phyloP scores from a whole-genome alignment of 2,329 filamentous ascomycete genomes.

The Ophiognomonia clavigignenti-juglandacearum region DNA sequence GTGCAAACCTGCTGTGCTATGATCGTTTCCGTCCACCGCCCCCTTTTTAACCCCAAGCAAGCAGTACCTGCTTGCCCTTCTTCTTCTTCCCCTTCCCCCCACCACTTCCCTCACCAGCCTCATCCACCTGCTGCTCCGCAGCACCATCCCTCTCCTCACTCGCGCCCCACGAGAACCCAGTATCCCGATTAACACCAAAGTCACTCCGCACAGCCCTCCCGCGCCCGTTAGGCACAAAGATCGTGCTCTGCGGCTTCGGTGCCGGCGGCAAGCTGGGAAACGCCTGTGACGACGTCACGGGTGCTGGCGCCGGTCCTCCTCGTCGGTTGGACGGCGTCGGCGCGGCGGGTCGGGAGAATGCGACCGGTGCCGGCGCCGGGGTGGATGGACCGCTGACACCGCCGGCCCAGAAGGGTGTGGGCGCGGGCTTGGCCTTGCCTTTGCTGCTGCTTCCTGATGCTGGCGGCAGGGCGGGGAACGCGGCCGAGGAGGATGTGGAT shows the following conservation, averaged over 20 bases:
- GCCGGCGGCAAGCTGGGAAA: slow-evolving; percentile 83
- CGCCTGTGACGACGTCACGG: slow-evolving; percentile 47
- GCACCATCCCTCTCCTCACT: slow-evolving; percentile 13
- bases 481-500: slow-evolving; percentile 24
- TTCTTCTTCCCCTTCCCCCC: slow-evolving; percentile 56
- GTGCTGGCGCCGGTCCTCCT: slow-evolving; percentile 11
- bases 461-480: slow-evolving; percentile 40
- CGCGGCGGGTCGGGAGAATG: not conserved
- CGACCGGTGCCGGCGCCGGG: not conserved
- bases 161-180: slow-evolving; percentile 51
- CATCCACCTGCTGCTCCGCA: slow-evolving; percentile 25
- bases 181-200: slow-evolving; percentile 37
- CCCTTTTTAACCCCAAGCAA: slow-evolving; percentile 50
- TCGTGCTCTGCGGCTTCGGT: slow-evolving; percentile 60
- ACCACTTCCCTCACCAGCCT: slow-evolving; percentile 21
- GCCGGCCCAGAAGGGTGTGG: slow-evolving; percentile 20
- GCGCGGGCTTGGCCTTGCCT: not conserved
- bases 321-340: not conserved
- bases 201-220: slow-evolving; percentile 51
- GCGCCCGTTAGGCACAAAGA: slow-evolving; percentile 52
- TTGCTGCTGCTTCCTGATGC: slow-evolving; percentile 14
- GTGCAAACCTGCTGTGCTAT: not conserved
- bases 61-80: slow-evolving; percentile 57
- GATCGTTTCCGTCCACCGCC: too few species aligned
- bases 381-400: not conserved